Percentiles rank a stretch among this genome's conserved stretches.
These are phyloP conservation scores for Aspergillus avenaceus DNA, from an alignment of 495 filamentous ascomycete species.

Conservation along the genomic window DNA sequence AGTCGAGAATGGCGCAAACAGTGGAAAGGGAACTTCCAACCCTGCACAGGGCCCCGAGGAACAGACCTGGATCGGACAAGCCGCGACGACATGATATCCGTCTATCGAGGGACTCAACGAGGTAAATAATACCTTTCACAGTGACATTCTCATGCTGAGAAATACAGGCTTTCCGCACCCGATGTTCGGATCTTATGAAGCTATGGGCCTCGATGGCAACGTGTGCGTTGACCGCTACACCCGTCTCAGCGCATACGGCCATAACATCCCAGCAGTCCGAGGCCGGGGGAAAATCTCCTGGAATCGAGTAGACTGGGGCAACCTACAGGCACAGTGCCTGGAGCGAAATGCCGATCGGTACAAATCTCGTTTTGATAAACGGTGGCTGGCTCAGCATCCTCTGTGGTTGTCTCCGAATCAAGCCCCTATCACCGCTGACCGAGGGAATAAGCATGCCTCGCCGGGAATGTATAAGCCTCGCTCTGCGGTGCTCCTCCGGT, in stretches of 20 bases:
- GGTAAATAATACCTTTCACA: slow-evolving; percentile 4
- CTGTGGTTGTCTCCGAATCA: neutral
- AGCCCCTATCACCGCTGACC: neutral
- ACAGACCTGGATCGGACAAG: slow-evolving; percentile 37
- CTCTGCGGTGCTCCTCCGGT: slow-evolving; percentile 64
- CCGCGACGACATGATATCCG: slow-evolving; percentile 41
- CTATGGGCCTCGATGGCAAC: slow-evolving; percentile 38
- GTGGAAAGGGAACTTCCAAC: slow-evolving; percentile 34
- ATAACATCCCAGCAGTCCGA: slow-evolving; percentile 20
- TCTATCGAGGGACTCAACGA: slow-evolving; percentile 34
- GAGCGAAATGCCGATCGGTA: slow-evolving; percentile 60
- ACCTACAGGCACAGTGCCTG: slow-evolving; percentile 61
- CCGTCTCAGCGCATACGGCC: slow-evolving; percentile 51
- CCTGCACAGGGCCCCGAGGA: slow-evolving; percentile 47
- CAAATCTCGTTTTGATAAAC: neutral
- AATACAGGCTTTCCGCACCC: slow-evolving; percentile 36
- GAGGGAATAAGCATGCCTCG: no score
- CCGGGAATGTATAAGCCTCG: slow-evolving; percentile 15
- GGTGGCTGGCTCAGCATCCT: neutral
- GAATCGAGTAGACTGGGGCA: slow-evolving; percentile 66
- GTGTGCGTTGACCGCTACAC: slow-evolving; percentile 53
- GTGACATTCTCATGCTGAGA: neutral
- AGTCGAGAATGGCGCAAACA: slow-evolving; percentile 35
- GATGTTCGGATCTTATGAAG: slow-evolving; percentile 46
- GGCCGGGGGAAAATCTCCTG: slow-evolving; percentile 47